These are phyloP conservation scores for Ettlia oleoabundans DNA, from an alignment of 139 green algal species.

Conservation along the genomic window DNA sequence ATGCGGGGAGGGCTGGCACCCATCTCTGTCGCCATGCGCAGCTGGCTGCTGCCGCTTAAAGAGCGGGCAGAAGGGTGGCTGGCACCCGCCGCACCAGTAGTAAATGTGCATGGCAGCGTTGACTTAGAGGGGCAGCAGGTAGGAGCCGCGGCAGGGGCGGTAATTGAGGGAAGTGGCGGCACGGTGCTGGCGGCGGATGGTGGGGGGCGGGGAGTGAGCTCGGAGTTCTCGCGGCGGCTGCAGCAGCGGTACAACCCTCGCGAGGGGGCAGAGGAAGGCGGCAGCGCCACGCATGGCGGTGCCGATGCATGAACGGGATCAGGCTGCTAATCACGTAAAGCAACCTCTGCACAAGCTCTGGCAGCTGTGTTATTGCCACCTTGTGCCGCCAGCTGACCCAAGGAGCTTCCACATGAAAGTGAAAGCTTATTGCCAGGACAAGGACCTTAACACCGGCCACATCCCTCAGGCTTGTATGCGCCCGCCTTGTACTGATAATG, in stretches of 20 bases:
- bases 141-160: background rate
- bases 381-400: no score
- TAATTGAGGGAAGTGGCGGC: no score
- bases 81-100: background rate
- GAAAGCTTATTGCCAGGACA: no score
- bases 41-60: constrained; percentile 24
- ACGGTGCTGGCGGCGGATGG: background rate
- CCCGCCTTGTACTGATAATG: no score
- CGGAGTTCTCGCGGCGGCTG: background rate
- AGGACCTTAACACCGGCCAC: no score
- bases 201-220: background rate
- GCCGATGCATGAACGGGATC: background rate
- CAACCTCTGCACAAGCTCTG: no score
- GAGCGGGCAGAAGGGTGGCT: constrained; percentile 9
- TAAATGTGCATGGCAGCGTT: background rate
- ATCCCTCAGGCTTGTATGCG: no score
- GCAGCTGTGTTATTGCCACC: no score
- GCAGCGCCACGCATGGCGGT: background rate
- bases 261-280: background rate
- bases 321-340: no score
- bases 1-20: background rate
- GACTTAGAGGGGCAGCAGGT: background rate
- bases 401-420: no score
- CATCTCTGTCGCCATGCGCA: background rate
- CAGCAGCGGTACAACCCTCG: constrained; percentile 17